Evolutionary conservation across 768 basidiomycete species (phyloP).

Genomic region (Boletus vermiculosoides): DNA sequence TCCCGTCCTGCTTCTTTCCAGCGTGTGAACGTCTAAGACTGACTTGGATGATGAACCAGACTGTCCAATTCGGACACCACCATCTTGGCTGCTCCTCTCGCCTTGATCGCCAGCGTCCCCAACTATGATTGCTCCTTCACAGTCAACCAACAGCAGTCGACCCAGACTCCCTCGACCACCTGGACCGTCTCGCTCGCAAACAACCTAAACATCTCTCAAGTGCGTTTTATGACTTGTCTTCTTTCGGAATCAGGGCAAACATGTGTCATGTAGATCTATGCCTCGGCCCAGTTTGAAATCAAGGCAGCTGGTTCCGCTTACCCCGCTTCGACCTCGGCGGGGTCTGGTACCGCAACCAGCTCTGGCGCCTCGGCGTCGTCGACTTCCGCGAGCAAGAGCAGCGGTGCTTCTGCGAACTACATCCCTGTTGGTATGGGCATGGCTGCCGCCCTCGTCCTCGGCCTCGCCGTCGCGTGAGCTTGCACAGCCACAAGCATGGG

Average conservation of each 20-base stretch:
- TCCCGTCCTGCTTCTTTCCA: conserved; percentile 1
- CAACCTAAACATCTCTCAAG: conserved; percentile 49
- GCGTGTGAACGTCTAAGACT: conserved; percentile 4
- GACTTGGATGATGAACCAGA: conserved; percentile 27
- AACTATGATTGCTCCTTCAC: conserved; percentile 60
- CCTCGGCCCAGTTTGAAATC: conserved; percentile 60
- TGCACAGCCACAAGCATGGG: conserved; percentile 1
- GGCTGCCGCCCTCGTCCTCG: conserved; percentile 27
- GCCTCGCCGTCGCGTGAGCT: conserved; percentile 28
- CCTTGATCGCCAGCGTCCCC: conserved; percentile 47
- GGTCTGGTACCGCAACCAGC: conserved; percentile 27
- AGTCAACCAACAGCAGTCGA: conserved; percentile 47
- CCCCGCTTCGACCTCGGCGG: conserved; percentile 37
- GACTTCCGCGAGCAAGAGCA: conserved; percentile 12
- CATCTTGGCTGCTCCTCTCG: conserved; percentile 38
- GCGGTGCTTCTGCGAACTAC: conserved; percentile 20
- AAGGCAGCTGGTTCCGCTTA: conserved; percentile 54
- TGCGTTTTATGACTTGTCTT: conserved; percentile 33
- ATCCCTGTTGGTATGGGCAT: conserved; percentile 30
- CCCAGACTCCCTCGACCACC: conserved; percentile 40
- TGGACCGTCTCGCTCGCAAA: conserved; percentile 55
- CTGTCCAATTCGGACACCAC: conserved; percentile 43
- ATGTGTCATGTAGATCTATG: conserved; percentile 47
- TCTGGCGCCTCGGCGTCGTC: conserved; percentile 16
- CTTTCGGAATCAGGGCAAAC: neutral